Evolutionary conservation across 305 asterid species (phyloP), one percentile per base, ranked within the genome.

Genomic region (Fraxinus latifolia): DNA sequence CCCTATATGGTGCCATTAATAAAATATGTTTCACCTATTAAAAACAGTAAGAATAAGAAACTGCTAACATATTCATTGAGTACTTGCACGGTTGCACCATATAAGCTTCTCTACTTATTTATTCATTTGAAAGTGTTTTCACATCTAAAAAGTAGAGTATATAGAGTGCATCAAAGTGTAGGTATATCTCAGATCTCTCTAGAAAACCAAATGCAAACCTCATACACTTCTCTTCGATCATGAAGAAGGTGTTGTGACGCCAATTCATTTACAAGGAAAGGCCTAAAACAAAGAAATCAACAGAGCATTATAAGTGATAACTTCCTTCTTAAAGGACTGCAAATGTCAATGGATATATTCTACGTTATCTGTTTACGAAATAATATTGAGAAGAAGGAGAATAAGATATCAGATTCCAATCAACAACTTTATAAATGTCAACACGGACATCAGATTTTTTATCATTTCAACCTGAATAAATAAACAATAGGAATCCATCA

Each of bases 181-280:
- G 2, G 25, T 2, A 1, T 77, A 75, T 74, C 73, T 77, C 47
- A 47, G 71, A 31, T 76, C 74, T 77, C 77, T 42, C 78, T 23
- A 1, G 19, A 82, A 82, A 79, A 81, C 53, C 58, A 81, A 83
- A 85, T 82, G 80, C 89, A 77, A 75, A 96, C 99, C 98, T 96
- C 98, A 5, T 94, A 96, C 67, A 96, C 98, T 87, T 86, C 85
- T 90, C 98, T 94, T 82, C 98, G 87, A 88, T 96, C 98, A 79
- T 94, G 98, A 85, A 94, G 98, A 90, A 94, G 94, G 88, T 91
- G 96, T 31, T 96, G 99, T 14, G 91, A 90, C 80, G 90, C 97
- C 94, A 96, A 83, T 85, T 96, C 97, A 88, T 94, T 96, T 31
- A 96, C 98, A 83, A 94, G 97, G 89, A 90, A 92, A 76, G 98